phyloP scores from a whole-genome alignment of 208 protist genomes.

The Trypanosoma grayi region DNA sequence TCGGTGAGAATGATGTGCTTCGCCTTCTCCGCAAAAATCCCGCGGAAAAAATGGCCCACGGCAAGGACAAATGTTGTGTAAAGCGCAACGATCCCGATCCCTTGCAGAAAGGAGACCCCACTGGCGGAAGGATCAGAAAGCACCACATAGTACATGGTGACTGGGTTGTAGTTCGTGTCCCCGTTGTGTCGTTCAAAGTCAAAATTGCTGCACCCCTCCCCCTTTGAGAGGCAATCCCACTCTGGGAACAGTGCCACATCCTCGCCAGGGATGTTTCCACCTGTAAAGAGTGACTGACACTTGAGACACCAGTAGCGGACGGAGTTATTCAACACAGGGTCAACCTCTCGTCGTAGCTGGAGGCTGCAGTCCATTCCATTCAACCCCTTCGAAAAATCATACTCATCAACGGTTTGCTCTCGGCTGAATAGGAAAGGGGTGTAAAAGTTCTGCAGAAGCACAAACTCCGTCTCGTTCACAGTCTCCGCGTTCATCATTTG shows the following conservation, averaged over 20 bases:
- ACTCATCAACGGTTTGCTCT: conserved; percentile 20
- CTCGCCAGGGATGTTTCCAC: conserved; percentile 48
- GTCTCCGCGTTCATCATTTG: conserved; percentile 26
- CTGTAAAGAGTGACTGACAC: conserved; percentile 65
- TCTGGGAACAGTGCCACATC: conserved; percentile 35
- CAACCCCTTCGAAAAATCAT: conserved; percentile 12
- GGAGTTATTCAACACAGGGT: conserved; percentile 24
- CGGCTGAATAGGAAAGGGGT: conserved; percentile 64
- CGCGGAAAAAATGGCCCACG: conserved; percentile 63
- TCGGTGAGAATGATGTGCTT: conserved; percentile 41
- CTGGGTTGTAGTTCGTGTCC: not conserved
- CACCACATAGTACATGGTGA: conserved; percentile 52
- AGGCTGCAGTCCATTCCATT: conserved; percentile 57
- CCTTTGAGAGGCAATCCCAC: conserved; percentile 44
- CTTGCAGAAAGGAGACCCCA: conserved; percentile 53
- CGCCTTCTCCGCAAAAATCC: conserved; percentile 49
- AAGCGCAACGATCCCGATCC: conserved; percentile 70
- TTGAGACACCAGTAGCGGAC: conserved; percentile 70
- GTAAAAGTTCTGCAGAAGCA: conserved; percentile 34
- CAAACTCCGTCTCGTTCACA: conserved; percentile 1
- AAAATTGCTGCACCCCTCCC: conserved; percentile 33
- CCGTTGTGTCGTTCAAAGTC: conserved; percentile 44
- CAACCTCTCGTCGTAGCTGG: conserved; percentile 38
- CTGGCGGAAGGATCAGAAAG: conserved; percentile 52
- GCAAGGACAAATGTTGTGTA: conserved; percentile 86